Percentiles rank a stretch among this genome's conserved stretches.
phyloP scores from a whole-genome alignment of 2,329 filamentous ascomycete genomes.

The Clarireedia paspali region DNA sequence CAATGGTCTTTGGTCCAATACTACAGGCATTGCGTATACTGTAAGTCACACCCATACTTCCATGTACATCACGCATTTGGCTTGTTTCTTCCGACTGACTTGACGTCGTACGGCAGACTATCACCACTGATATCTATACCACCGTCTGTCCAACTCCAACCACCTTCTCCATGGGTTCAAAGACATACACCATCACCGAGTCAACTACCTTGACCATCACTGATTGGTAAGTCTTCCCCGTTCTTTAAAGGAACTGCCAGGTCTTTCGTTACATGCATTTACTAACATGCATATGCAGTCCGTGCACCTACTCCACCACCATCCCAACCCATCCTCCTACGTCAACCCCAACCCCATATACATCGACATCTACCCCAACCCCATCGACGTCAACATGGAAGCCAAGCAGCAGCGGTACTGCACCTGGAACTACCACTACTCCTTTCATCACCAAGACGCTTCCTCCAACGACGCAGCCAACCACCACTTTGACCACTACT shows the following conservation, averaged over 20 bases:
- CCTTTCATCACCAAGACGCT: background rate
- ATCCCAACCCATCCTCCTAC: background rate
- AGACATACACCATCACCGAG: constrained; percentile 53
- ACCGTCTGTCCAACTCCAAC: constrained; percentile 32
- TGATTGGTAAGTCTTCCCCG: constrained; percentile 28
- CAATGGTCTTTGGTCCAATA: background rate
- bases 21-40: constrained; percentile 6
- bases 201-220: constrained; percentile 41
- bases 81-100: background rate
- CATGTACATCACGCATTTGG: background rate
- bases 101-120: background rate
- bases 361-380: background rate
- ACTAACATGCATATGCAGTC: background rate
- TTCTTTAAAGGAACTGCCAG: background rate
- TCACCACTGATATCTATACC: constrained; percentile 33
- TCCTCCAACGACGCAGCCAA: background rate
- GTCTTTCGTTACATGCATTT: background rate
- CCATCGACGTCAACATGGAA: background rate
- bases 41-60: background rate
- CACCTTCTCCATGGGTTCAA: constrained; percentile 33
- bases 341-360: background rate
- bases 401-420: background rate
- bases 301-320: constrained; percentile 8
- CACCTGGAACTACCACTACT: background rate
- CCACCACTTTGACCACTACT: background rate